Evolutionary conservation across 257 asterid species (phyloP), one percentile per base, ranked within the genome.

Genomic region (Solanum neorickii): DNA sequence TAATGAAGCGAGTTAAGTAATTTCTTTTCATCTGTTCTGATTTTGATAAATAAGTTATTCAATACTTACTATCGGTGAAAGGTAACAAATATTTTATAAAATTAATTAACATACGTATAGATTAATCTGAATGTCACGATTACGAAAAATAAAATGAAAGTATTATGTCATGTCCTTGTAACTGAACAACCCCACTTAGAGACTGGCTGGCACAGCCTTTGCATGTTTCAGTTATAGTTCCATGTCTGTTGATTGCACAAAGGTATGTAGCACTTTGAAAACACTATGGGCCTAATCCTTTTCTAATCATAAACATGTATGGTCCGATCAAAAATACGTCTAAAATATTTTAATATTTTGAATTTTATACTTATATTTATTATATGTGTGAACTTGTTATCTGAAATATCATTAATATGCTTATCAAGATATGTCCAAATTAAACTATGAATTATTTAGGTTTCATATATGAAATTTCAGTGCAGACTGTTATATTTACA

Each of bases 391-490:
- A 3, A 12, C 1, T 21, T 52, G 2, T 9, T 60, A 60, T 21
- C 0, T 21, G 25, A 60, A 60, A 0, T 60, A 60, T 21, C 10
- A 60, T 0, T 21, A 21, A 21, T 6, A 60, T 60, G 68, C 4
- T 60, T 60, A 21, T 21, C 0, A 6, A 60, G 9, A 60, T 9
- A 59, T 12, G 0, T 8, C 0, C 9, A 59, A 59, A 0, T 3
- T 60, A 9, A 60, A 60, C 68, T 60, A 20, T 59, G 2, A 0
- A 3, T 20, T 3, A 1, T 59, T 59, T 59, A 0, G 21, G 12
- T 59, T 59, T 59, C 25, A 59, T 59, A 59, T 0, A 0, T 20
- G 25, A 59, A 59, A 59, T 8, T 59, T 0, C 25, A 56, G 11
- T 52, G 62, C 2, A 13, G 16, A 6, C 1, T 4, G 52, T 46